A percentile compares a stretch with the other conserved stretches of the same genome.
These are phyloP conservation scores for Melastoma malabathricum DNA, from an alignment of 345 rosid species.

Conservation along the genomic window DNA sequence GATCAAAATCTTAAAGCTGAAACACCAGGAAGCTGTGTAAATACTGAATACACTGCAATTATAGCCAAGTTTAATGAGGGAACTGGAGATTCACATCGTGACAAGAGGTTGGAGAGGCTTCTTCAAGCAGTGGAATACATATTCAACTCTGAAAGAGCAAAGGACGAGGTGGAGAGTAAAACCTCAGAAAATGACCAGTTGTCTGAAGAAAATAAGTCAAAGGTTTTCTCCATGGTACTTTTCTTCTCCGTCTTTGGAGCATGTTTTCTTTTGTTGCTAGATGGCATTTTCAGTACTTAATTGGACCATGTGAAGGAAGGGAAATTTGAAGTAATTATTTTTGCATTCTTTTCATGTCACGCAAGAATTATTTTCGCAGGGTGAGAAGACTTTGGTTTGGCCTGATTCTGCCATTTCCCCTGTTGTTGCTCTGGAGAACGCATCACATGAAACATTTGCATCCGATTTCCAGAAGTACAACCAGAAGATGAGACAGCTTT, in stretches of 20 bases:
- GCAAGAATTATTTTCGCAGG: constrained; percentile 18
- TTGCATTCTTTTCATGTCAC: constrained; percentile 4
- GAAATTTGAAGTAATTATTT: neutral
- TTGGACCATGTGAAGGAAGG: neutral
- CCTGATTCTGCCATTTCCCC: constrained; percentile 82
- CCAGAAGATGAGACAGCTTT: constrained; percentile 70
- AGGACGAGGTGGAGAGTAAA: constrained; percentile 21
- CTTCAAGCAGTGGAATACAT: constrained; percentile 60
- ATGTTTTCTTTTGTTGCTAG: neutral
- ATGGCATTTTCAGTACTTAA: neutral
- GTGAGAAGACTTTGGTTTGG: constrained; percentile 44
- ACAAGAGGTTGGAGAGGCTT: constrained; percentile 84
- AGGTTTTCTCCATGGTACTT: constrained; percentile 18
- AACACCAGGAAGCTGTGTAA: constrained; percentile 76
- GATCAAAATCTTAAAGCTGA: constrained; percentile 44
- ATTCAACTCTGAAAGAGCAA: constrained; percentile 33
- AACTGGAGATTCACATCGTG: constrained; percentile 70
- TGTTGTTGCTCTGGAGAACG: constrained; percentile 73
- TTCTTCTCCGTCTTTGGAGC: neutral
- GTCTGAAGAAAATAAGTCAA: constrained; percentile 29
- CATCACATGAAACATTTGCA: constrained; percentile 54
- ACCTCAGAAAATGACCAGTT: constrained; percentile 20
- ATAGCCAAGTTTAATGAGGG: constrained; percentile 42
- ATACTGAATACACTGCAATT: constrained; percentile 47
- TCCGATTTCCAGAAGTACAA: constrained; percentile 78